Conservation (phyloP, 768 basidiomycete species). For the Postia placenta region DNA sequence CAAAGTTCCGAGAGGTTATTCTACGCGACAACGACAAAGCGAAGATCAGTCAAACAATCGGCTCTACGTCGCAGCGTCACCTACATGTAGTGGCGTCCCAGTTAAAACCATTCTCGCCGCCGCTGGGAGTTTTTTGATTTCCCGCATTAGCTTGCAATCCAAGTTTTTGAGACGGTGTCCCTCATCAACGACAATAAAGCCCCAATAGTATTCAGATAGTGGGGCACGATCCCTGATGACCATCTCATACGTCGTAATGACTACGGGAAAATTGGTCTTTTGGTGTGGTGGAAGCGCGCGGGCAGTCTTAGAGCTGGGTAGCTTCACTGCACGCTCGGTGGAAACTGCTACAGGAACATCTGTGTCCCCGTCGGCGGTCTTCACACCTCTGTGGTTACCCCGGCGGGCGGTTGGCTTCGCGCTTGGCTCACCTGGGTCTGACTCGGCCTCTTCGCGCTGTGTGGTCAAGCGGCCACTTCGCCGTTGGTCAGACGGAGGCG, state of each 20-base stretch:
- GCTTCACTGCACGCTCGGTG: background rate
- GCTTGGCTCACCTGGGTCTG: background rate
- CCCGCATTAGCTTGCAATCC: slow-evolving; percentile 82
- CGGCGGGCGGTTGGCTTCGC: background rate
- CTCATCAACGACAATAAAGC: slow-evolving; percentile 95
- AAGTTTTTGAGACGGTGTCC: slow-evolving; percentile 95
- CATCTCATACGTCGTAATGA: slow-evolving; percentile 90
- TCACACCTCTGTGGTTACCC: background rate
- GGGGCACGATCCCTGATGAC: slow-evolving; percentile 76
- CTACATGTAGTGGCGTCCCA: slow-evolving; percentile 91
- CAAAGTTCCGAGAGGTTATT: slow-evolving; percentile 95
- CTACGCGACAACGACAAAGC: slow-evolving; percentile 31
- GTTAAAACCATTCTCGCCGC: slow-evolving; percentile 91
- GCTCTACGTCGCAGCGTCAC: slow-evolving; percentile 22
- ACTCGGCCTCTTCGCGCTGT: background rate
- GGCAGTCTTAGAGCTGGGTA: slow-evolving; percentile 1
- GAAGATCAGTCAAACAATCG: background rate
- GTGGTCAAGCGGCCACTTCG: background rate
- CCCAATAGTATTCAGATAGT: slow-evolving; percentile 65
- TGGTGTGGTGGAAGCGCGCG: slow-evolving; percentile 26
- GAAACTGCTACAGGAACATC: background rate
- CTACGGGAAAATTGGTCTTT: slow-evolving; percentile 58
- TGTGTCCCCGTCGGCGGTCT: background rate
- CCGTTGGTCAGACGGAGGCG: background rate
- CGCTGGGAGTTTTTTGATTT: slow-evolving; percentile 81